These are phyloP conservation scores for Talaromyces islandicus DNA, from an alignment of 2,329 filamentous ascomycete genomes.

Conservation along the genomic window DNA sequence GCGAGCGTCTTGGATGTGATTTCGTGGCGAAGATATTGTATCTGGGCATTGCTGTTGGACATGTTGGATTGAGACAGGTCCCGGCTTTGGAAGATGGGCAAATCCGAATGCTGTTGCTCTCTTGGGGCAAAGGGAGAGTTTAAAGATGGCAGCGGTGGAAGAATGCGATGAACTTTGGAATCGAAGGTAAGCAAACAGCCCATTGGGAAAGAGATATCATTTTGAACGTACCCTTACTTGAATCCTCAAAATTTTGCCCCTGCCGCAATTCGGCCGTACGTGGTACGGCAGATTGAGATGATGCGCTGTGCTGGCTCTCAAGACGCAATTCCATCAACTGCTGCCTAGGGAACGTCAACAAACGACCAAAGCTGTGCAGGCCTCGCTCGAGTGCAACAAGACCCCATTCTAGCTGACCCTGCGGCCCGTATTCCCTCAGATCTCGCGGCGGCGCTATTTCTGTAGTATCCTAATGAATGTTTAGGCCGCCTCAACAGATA, in stretches of 20 bases:
- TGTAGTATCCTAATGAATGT: neutral
- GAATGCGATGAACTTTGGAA: neutral
- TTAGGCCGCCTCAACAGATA: neutral
- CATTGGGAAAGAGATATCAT: neutral
- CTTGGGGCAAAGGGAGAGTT: neutral
- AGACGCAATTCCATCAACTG: neutral
- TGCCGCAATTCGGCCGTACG: neutral
- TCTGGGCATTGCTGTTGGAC: conserved; percentile 24
- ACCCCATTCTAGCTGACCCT: neutral
- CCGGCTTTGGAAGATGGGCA: neutral
- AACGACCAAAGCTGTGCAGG: neutral
- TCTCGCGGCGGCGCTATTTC: neutral
- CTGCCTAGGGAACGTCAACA: neutral
- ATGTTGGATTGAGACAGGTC: neutral
- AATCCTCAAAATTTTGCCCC: neutral
- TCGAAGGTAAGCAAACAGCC: neutral
- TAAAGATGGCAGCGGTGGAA: neutral
- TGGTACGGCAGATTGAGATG: neutral
- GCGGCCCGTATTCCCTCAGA: neutral
- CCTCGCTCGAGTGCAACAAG: neutral
- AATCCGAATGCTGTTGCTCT: neutral
- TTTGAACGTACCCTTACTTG: no score
- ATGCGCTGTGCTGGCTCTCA: neutral
- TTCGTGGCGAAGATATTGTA: conserved; percentile 50
- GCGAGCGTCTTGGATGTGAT: conserved; percentile 49